These are phyloP conservation scores for Elongisporangium anandrum DNA, from an alignment of 352 stramenopile species.

Conservation along the genomic window DNA sequence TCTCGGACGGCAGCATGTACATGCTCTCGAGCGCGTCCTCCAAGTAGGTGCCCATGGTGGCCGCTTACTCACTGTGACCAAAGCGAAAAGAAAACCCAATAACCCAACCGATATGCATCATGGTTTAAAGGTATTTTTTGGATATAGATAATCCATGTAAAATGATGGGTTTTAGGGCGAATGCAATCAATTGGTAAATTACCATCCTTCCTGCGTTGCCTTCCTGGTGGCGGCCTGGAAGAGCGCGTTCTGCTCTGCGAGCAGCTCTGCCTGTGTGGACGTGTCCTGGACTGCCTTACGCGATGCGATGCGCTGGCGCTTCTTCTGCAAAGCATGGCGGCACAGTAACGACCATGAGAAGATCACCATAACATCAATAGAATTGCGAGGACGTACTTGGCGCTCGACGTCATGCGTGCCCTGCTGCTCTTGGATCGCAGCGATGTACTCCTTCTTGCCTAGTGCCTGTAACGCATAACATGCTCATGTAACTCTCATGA, in stretches of 20 bases:
- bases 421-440: slow-evolving; percentile 27
- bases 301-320: slow-evolving; percentile 34
- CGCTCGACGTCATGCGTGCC: slow-evolving; percentile 15
- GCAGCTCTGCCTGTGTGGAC: slow-evolving; percentile 43
- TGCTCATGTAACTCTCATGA: too few relatives aligned
- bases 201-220: slow-evolving; percentile 64
- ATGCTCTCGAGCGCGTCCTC: slow-evolving; percentile 88
- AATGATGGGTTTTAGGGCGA: slow-evolving; percentile 1
- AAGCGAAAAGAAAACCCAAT: slow-evolving; percentile 3
- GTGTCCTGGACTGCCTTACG: slow-evolving; percentile 27
- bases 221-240: slow-evolving; percentile 63
- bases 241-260: slow-evolving; percentile 70
- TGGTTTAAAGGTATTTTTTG: slow-evolving; percentile 5
- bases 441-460: slow-evolving; percentile 27
- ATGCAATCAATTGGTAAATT: slow-evolving; percentile 3
- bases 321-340: slow-evolving; percentile 16
- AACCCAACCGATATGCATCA: slow-evolving; percentile 7
- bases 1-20: slow-evolving; percentile 86
- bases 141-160: too few relatives aligned
- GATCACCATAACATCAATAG: background rate
- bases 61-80: background rate
- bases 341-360: background rate
- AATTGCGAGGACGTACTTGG: slow-evolving; percentile 16
- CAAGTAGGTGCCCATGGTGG: slow-evolving; percentile 78
- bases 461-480: slow-evolving; percentile 20